phyloP scores from a whole-genome alignment of 805 yeast species.

The Schwanniomyces occidentalis region DNA sequence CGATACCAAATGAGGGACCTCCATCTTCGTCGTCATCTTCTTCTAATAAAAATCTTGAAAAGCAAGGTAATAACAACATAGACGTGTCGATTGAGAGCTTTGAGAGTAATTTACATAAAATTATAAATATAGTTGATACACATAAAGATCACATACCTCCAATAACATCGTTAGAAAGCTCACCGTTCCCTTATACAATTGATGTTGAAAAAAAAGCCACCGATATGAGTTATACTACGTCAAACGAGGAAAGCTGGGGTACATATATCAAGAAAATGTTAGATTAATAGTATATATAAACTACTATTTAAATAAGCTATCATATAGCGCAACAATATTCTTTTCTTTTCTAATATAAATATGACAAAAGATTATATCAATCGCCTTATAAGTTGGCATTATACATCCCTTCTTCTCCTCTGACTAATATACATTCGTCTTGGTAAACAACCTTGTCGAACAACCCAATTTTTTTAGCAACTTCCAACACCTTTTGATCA shows the following conservation, averaged over 20 bases:
- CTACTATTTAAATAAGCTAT: neutral
- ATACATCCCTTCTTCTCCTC: slow-evolving; percentile 55
- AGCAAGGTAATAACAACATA: slow-evolving; percentile 17
- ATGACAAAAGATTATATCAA: too few relatives aligned
- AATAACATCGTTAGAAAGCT: slow-evolving; percentile 60
- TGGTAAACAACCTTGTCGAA: slow-evolving; percentile 37
- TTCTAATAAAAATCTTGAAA: neutral
- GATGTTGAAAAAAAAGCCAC: slow-evolving; percentile 17
- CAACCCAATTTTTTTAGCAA: slow-evolving; percentile 36
- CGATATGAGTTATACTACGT: slow-evolving; percentile 8
- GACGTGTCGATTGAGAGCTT: slow-evolving; percentile 38
- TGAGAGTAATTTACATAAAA: slow-evolving; percentile 41
- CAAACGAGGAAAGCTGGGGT: slow-evolving; percentile 39
- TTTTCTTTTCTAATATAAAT: slow-evolving; percentile 1
- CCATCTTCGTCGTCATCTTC: slow-evolving; percentile 8
- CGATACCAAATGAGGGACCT: slow-evolving; percentile 17
- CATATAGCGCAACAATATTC: neutral
- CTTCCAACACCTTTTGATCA: slow-evolving; percentile 49
- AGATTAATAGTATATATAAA: slow-evolving; percentile 17
- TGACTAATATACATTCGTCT: slow-evolving; percentile 70
- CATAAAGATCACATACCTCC: slow-evolving; percentile 74
- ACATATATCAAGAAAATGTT: slow-evolving; percentile 45
- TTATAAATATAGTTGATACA: slow-evolving; percentile 53
- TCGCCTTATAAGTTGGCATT: slow-evolving; percentile 41
- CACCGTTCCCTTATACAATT: slow-evolving; percentile 61